A percentile compares a stretch with the other conserved stretches of the same genome.
Evolutionary conservation across 2,329 filamentous ascomycete species (phyloP).

Genomic region (Cercospora zeae-maydis): DNA sequence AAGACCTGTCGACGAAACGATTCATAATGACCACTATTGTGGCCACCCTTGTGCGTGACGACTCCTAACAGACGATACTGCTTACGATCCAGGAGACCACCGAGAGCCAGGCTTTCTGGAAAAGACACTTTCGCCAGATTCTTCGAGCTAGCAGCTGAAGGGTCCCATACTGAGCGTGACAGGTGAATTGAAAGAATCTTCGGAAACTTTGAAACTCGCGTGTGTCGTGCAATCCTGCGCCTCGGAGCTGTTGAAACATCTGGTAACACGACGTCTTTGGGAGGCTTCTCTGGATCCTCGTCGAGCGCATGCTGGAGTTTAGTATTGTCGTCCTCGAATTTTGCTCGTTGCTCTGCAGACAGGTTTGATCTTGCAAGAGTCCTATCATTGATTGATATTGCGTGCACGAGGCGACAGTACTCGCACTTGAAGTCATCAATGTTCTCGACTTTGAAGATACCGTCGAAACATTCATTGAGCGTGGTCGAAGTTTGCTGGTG

Average conservation of each 20-base stretch:
- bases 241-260: conserved; percentile 71
- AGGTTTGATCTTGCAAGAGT: conserved; percentile 54
- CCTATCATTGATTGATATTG: conserved; percentile 60
- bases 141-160: conserved; percentile 70
- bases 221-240: conserved; percentile 80
- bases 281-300: conserved; percentile 75
- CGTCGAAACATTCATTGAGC: conserved; percentile 84
- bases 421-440: conserved; percentile 98
- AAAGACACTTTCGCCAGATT: conserved; percentile 94
- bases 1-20: conserved; percentile 85
- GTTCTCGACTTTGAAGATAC: conserved; percentile 88
- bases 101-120: conserved; percentile 78
- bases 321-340: conserved; percentile 57
- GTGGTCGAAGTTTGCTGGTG: conserved; percentile 68
- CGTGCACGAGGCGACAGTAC: conserved; percentile 81
- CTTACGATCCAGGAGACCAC: conserved; percentile 71
- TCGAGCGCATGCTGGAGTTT: conserved; percentile 67
- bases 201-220: conserved; percentile 81
- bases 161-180: conserved; percentile 87
- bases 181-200: conserved; percentile 89
- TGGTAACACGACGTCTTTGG: conserved; percentile 70
- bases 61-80: conserved; percentile 82
- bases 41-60: conserved; percentile 91
- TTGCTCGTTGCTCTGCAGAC: conserved; percentile 45
- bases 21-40: conserved; percentile 96